A percentile compares a stretch with the other conserved stretches of the same genome.
Conservation (phyloP, 495 filamentous ascomycete species). For the Ascodesmis nigricans region DNA sequence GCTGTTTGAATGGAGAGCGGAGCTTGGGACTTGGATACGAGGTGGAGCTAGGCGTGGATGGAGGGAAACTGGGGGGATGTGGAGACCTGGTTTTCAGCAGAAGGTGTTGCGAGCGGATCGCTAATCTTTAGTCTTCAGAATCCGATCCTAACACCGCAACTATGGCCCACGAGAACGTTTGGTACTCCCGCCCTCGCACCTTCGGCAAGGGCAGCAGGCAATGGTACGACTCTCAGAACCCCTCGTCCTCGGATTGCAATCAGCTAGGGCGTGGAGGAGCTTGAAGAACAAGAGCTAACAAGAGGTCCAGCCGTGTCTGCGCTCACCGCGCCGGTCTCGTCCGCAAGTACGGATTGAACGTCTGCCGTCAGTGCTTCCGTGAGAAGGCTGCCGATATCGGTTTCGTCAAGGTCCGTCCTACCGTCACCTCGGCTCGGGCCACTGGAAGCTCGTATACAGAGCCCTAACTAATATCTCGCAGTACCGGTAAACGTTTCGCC, state of each 20-base stretch:
- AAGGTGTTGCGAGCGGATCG: too few species aligned
- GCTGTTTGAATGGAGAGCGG: too few species aligned
- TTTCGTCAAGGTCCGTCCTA: constrained; percentile 70
- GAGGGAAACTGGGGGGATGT: too few species aligned
- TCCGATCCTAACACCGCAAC: constrained; percentile 28
- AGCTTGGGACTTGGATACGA: too few species aligned
- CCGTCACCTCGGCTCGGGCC: neutral
- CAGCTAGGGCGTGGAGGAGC: neutral
- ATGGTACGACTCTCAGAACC: constrained; percentile 68
- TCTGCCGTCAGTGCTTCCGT: constrained; percentile 99
- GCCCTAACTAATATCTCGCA: neutral
- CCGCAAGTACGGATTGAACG: constrained; percentile 97
- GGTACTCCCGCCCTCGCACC: constrained; percentile 90
- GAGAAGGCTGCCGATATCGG: constrained; percentile 93
- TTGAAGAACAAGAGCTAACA: constrained; percentile 9
- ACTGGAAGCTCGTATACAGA: neutral
- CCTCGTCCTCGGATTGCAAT: neutral
- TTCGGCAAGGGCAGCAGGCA: constrained; percentile 85
- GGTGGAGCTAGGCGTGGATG: too few species aligned
- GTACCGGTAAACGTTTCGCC: constrained; percentile 12
- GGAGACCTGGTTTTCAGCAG: too few species aligned
- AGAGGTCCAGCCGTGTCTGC: constrained; percentile 63
- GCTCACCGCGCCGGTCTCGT: constrained; percentile 85
- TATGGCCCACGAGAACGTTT: constrained; percentile 99
- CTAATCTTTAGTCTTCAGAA: too few species aligned